Conservation (phyloP, 2,329 filamentous ascomycete genomes). For the Thermoascus crustaceus region DNA sequence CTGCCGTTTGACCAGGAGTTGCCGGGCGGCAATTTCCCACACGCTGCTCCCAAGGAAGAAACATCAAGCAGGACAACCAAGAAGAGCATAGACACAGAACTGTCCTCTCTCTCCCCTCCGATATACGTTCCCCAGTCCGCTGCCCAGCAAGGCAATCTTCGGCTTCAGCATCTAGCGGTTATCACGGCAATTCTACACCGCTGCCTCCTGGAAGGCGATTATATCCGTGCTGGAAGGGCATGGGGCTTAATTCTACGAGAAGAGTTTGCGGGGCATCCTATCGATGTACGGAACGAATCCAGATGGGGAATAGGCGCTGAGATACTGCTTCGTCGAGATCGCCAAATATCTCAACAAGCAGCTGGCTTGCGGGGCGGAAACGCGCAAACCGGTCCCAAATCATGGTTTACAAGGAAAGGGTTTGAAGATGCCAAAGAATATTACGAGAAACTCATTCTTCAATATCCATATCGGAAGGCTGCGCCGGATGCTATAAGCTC, state of each 20-base stretch:
- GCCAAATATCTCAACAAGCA: slow-evolving; percentile 13
- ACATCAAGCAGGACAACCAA: slow-evolving; percentile 7
- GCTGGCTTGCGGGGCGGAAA: slow-evolving; percentile 1
- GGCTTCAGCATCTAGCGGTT: slow-evolving; percentile 52
- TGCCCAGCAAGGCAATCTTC: slow-evolving; percentile 28
- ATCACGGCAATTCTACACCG: slow-evolving; percentile 64
- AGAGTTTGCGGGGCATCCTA: slow-evolving; percentile 45
- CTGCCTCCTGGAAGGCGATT: slow-evolving; percentile 63
- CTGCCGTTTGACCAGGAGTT: slow-evolving; percentile 21
- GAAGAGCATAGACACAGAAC: slow-evolving; percentile 15
- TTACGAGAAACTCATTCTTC: slow-evolving; percentile 69
- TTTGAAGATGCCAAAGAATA: slow-evolving; percentile 57
- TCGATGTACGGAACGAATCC: slow-evolving; percentile 62
- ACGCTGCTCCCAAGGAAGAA: slow-evolving; percentile 19
- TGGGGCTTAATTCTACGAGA: slow-evolving; percentile 66
- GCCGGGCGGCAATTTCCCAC: slow-evolving; percentile 35
- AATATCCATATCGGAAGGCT: slow-evolving; percentile 61
- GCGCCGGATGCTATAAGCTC: slow-evolving; percentile 55
- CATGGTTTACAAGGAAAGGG: slow-evolving; percentile 39
- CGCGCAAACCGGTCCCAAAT: slow-evolving; percentile 9
- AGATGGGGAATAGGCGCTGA: slow-evolving; percentile 82
- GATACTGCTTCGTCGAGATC: slow-evolving; percentile 58
- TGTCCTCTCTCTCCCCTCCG: slow-evolving; percentile 26
- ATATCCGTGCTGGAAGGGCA: slow-evolving; percentile 61
- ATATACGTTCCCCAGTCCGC: slow-evolving; percentile 26